A percentile compares a stretch with the other conserved stretches of the same genome.
phyloP scores from a whole-genome alignment of 2,329 filamentous ascomycete species.

The Blumeriella jaapii region DNA sequence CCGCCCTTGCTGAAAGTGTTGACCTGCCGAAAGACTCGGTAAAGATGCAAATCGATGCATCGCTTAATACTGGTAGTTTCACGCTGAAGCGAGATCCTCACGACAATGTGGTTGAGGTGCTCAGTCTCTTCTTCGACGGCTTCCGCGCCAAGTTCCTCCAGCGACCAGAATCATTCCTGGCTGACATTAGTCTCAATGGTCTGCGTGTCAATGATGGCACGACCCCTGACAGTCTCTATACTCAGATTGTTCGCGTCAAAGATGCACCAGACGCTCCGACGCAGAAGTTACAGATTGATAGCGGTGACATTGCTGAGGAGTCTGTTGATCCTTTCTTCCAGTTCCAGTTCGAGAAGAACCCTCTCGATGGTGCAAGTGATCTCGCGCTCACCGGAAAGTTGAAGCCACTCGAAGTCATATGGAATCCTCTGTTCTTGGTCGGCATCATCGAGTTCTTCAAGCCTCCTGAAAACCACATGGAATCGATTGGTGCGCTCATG shows the following conservation, averaged over 20 bases:
- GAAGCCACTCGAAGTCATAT: constrained; percentile 92
- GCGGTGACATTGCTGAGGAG: constrained; percentile 30
- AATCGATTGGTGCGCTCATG: constrained; percentile 91
- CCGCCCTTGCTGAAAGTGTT: constrained; percentile 73
- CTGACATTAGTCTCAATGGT: constrained; percentile 82
- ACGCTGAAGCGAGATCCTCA: constrained; percentile 81
- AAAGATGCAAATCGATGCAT: constrained; percentile 85
- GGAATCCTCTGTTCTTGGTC: constrained; percentile 88
- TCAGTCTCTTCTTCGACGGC: constrained; percentile 87
- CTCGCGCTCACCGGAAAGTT: constrained; percentile 82
- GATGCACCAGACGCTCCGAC: constrained; percentile 53
- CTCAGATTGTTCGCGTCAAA: constrained; percentile 93
- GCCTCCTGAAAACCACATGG: constrained; percentile 93
- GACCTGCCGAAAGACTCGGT: constrained; percentile 85
- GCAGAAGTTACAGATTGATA: constrained; percentile 25
- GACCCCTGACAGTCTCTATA: constrained; percentile 79
- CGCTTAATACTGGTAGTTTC: constrained; percentile 91
- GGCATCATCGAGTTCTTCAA: constrained; percentile 93
- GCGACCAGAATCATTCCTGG: constrained; percentile 79
- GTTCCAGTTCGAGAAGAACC: constrained; percentile 87
- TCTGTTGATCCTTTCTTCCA: constrained; percentile 76
- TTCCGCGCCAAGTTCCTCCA: constrained; percentile 87
- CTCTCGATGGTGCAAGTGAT: constrained; percentile 84
- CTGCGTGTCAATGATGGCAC: constrained; percentile 94
- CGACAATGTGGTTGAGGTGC: constrained; percentile 64